Evolutionary conservation across 1,139 yeast species (phyloP), one percentile per base, ranked within the genome.

Genomic region (Yarrowia galli): DNA sequence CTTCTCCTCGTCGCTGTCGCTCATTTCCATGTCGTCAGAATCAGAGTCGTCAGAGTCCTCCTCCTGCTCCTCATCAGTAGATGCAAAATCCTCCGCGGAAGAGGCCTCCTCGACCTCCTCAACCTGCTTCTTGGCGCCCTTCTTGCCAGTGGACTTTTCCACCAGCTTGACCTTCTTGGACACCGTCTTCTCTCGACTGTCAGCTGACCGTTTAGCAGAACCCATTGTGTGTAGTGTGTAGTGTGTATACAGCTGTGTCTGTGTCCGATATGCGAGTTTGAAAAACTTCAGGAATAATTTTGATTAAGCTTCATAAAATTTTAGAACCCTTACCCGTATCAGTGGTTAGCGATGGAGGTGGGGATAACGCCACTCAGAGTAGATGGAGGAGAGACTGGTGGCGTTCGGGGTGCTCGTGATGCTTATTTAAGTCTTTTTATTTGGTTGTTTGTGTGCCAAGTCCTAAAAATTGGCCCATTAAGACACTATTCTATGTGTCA

Each of bases 51-150:
- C 61, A 9, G 56, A 38, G 7, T 65, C 68, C n/a, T 63, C 68
- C 16, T 69, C 43, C 20, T 36, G 64, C 48, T 69, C 71, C 40
- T 69, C 69, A 32, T 66, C 65, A 32, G 64, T 58, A 58, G 64
- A 58, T 58, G 64, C 64, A 42, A 58, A 43, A 20, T 58, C 64
- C 42, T 58, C 64, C 63, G 40, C 63, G 28, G 43, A 32, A 32
- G 54, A 49, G 38, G 40, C 58, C 58, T 51, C 58, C 35, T 38
- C 45, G 45, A 40, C 61, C 46, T 40, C 46, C 46, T 38, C 61
- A 10, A 40, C 58, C 58, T 16, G 25, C 61, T 54, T 54, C 22
- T 54, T 54, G 48, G 36, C 46, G 36, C 61, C 48, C 68, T 69
- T 70, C 45, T 70, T 70, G 45, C 61, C 28, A 32, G 65, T 68